These are phyloP conservation scores for Nemania diffusa DNA, from an alignment of 2,329 filamentous ascomycete species.

Conservation along the genomic window DNA sequence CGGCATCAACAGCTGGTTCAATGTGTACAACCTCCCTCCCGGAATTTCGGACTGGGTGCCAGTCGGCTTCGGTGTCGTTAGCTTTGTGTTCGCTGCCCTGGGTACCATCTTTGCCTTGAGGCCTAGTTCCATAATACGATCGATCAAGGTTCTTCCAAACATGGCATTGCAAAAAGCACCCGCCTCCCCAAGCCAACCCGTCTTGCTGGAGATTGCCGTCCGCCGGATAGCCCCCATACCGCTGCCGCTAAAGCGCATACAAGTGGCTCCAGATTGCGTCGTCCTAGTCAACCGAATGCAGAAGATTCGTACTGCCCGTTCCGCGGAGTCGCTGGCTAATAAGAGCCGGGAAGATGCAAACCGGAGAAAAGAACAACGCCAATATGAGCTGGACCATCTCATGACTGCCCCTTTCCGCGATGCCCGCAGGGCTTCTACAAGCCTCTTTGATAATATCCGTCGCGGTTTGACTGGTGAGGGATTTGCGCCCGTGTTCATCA, in stretches of 20 bases:
- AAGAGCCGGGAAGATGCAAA: constrained; percentile 53
- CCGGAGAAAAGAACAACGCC: constrained; percentile 52
- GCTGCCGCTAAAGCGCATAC: constrained; percentile 56
- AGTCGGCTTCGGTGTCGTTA: constrained; percentile 66
- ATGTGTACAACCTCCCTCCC: constrained; percentile 61
- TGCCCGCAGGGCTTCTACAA: constrained; percentile 54
- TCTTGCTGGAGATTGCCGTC: constrained; percentile 64
- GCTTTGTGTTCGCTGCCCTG: constrained; percentile 67
- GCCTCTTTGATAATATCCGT: constrained; percentile 58
- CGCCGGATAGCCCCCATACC: constrained; percentile 59
- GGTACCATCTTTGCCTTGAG: constrained; percentile 69
- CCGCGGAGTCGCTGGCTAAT: constrained; percentile 44
- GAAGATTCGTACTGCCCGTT: constrained; percentile 33
- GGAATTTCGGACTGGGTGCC: constrained; percentile 67
- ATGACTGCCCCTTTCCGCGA: constrained; percentile 68
- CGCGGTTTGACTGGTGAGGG: constrained; percentile 67
- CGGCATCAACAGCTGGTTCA: constrained; percentile 61
- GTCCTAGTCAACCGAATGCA: constrained; percentile 53
- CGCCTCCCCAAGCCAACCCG: constrained; percentile 26
- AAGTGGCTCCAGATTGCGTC: constrained; percentile 52
- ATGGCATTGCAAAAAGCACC: background rate
- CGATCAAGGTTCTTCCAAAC: constrained; percentile 64
- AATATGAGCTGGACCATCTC: constrained; percentile 66
- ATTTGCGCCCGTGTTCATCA: constrained; percentile 62
- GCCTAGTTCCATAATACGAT: constrained; percentile 66